phyloP scores from a whole-genome alignment of 2,329 filamentous ascomycete species.

The Lachnellula suecica region DNA sequence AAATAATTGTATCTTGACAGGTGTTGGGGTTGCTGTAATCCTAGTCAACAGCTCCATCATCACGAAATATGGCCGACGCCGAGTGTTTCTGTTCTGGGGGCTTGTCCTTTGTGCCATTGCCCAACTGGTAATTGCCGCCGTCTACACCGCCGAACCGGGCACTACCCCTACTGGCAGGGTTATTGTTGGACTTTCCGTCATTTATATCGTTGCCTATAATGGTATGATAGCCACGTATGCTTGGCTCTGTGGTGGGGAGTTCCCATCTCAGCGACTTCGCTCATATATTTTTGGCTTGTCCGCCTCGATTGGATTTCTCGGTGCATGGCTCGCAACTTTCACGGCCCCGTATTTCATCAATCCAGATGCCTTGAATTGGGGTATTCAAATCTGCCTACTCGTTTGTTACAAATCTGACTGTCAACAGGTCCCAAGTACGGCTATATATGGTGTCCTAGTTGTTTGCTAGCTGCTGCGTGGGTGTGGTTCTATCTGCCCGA shows the following conservation, averaged over 20 bases:
- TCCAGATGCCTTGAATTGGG: constrained; percentile 51
- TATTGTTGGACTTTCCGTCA: constrained; percentile 48
- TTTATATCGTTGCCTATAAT: constrained; percentile 27
- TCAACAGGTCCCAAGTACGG: constrained; percentile 46
- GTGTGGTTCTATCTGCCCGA: constrained; percentile 67
- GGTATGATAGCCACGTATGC: constrained; percentile 45
- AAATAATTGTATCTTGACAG: constrained; percentile 54
- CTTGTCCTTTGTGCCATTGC: constrained; percentile 51
- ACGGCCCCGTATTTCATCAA: constrained; percentile 62
- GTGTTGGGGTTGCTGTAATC: constrained; percentile 54
- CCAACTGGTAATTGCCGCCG: constrained; percentile 52
- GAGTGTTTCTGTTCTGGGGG: constrained; percentile 51
- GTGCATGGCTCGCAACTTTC: constrained; percentile 51
- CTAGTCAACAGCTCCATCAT: constrained; percentile 52
- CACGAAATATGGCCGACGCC: constrained; percentile 51
- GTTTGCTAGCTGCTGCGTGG: constrained; percentile 43
- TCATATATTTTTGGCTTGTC: constrained; percentile 57
- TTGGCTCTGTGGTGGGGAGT: constrained; percentile 56
- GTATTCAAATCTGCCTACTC: constrained; percentile 23
- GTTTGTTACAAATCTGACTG: neutral
- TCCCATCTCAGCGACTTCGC: constrained; percentile 55
- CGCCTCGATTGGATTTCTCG: constrained; percentile 52
- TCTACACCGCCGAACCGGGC: constrained; percentile 46
- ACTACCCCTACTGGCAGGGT: constrained; percentile 39
- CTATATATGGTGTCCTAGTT: constrained; percentile 55